Conservation (phyloP, 176 grass and related monocot genomes). For the Poa annua region DNA sequence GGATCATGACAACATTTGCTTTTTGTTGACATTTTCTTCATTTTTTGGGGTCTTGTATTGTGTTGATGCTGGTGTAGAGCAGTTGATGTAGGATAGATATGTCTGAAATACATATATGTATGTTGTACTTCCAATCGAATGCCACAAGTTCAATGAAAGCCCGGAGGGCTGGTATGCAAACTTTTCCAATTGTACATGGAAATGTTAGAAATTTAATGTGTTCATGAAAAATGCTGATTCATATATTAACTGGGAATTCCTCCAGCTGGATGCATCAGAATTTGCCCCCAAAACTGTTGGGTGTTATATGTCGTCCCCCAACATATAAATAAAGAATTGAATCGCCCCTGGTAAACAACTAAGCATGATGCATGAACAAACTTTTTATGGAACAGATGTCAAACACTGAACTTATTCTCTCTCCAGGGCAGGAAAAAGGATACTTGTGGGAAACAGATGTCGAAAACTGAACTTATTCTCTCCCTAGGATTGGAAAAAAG, state of each 20-base stretch:
- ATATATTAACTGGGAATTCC: neutral
- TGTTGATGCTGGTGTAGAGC: slow-evolving; percentile 26
- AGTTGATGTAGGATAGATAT: slow-evolving; percentile 19
- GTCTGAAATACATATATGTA: slow-evolving; percentile 1
- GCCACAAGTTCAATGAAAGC: neutral
- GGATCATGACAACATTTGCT: slow-evolving; percentile 36
- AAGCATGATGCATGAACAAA: neutral
- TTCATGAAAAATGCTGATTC: neutral
- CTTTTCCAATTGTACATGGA: neutral
- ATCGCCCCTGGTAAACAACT: neutral
- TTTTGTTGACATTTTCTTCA: slow-evolving; percentile 24
- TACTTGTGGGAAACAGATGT: slow-evolving; percentile 10
- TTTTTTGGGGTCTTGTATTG: slow-evolving; percentile 28
- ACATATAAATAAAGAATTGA: neutral
- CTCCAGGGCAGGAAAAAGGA: slow-evolving; percentile 18
- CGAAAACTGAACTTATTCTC: slow-evolving; percentile 16
- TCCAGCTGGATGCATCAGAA: neutral
- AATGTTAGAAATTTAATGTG: slow-evolving; percentile 9
- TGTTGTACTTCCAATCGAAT: slow-evolving; percentile 33
- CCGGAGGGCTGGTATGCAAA: neutral
- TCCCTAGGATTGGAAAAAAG: slow-evolving; percentile 31
- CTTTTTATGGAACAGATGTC: slow-evolving; percentile 4
- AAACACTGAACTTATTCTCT: slow-evolving; percentile 14
- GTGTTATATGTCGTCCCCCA: neutral
- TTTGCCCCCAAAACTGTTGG: neutral